Evolutionary conservation across 1,139 yeast genomes (phyloP).

Genomic region (Pneumocystis murina): DNA sequence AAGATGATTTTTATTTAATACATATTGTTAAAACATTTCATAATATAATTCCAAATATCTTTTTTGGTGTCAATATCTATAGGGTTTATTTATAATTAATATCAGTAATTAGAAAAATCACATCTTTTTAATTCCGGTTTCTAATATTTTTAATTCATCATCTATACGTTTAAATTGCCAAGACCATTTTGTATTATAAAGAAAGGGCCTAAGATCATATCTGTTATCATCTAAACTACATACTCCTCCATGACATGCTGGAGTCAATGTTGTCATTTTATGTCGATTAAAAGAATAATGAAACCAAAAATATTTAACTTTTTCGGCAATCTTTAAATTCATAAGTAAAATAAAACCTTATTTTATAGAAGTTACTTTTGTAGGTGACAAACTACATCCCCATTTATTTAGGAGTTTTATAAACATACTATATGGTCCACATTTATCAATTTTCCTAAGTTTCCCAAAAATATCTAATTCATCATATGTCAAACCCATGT

Average conservation of each 20-base stretch:
- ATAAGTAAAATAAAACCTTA: conserved; percentile 35
- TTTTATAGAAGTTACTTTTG: conserved; percentile 19
- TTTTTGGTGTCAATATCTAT: not conserved
- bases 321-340: conserved; percentile 74
- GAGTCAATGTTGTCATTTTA: conserved; percentile 91
- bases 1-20: not conserved
- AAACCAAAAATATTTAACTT: conserved; percentile 83
- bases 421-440: conserved; percentile 94
- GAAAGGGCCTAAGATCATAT: conserved; percentile 84
- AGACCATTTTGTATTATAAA: conserved; percentile 78
- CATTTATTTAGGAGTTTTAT: conserved; percentile 78
- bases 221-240: conserved; percentile 97
- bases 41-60: not conserved
- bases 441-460: conserved; percentile 76
- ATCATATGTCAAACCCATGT: conserved; percentile 96
- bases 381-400: conserved; percentile 30
- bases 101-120: not conserved
- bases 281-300: conserved; percentile 90
- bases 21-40: not conserved
- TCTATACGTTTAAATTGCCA: conserved; percentile 87
- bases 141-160: conserved; percentile 18
- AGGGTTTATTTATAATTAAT: not conserved
- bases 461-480: conserved; percentile 87
- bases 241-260: conserved; percentile 93
- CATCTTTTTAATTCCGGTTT: not conserved